phyloP scores from a whole-genome alignment of 1,284 basidiomycete species.

The Takashimella tepidaria region DNA sequence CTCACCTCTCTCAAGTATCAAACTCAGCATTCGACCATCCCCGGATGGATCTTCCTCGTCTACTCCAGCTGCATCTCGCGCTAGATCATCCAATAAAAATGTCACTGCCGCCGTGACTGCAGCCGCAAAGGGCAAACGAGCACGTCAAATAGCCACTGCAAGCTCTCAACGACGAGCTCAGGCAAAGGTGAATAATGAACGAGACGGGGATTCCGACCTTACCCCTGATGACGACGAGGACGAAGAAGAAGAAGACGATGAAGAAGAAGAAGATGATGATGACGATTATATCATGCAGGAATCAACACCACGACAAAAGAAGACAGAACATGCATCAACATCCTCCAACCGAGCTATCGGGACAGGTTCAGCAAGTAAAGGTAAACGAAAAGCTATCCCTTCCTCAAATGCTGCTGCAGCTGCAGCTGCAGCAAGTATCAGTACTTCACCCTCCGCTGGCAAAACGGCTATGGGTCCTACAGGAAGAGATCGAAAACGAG shows the following conservation, averaged over 20 bases:
- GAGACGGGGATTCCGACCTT: conserved; percentile 19
- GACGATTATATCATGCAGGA: conserved; percentile 1
- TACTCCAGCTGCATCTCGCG: no score
- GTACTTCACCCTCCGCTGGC: conserved; percentile 4
- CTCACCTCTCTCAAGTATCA: conserved; percentile 17
- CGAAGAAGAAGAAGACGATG: conserved; percentile 11
- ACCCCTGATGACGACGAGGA: conserved; percentile 21
- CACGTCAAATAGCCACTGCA: conserved; percentile 4
- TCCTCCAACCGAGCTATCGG: conserved; percentile 7
- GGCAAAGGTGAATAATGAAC: conserved; percentile 13
- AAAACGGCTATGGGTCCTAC: conserved; percentile 23
- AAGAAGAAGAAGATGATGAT: conserved; percentile 5
- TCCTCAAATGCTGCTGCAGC: no score
- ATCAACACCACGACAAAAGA: conserved; percentile 5
- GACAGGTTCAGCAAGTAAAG: conserved; percentile 3
- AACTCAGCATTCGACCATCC: conserved; percentile 12
- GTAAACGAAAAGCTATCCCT: no score
- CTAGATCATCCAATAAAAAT: conserved; percentile 2
- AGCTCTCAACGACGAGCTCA: conserved; percentile 9
- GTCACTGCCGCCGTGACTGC: conserved; percentile 6
- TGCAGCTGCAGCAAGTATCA: not conserved
- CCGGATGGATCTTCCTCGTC: no score
- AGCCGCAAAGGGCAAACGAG: conserved; percentile 4
- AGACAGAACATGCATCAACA: conserved; percentile 8
- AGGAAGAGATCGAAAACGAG: conserved; percentile 36